A percentile compares a stretch with the other conserved stretches of the same genome.
phyloP scores from a whole-genome alignment of 306 rosid genomes.

The Mimosa bimucronata region DNA sequence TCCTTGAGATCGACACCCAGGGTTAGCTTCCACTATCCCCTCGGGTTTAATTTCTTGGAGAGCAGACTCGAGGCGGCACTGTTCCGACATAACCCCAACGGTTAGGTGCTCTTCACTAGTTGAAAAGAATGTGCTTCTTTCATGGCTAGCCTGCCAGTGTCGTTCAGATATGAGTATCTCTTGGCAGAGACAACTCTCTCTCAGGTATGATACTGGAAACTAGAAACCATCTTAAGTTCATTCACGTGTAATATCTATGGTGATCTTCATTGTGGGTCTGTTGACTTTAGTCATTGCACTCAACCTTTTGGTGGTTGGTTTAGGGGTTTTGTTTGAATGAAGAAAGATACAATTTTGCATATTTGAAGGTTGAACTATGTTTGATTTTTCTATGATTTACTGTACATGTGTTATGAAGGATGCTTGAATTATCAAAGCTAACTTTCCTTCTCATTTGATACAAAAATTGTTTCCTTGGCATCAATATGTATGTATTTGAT shows the following conservation, averaged over 20 bases:
- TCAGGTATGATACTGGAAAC: constrained; percentile 64
- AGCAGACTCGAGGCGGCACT: too few relatives aligned
- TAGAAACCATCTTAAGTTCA: not conserved
- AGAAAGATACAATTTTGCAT: not conserved
- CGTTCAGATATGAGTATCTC: constrained; percentile 94
- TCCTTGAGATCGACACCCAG: too few relatives aligned
- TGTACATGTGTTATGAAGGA: not conserved
- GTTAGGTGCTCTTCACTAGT: too few relatives aligned
- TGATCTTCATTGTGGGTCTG: not conserved
- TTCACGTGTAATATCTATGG: not conserved
- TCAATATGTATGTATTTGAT: too few relatives aligned
- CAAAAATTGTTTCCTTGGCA: not conserved
- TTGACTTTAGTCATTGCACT: too few relatives aligned
- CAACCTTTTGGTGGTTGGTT: constrained; percentile 3
- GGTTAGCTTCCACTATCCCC: too few relatives aligned
- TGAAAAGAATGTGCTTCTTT: constrained; percentile 98
- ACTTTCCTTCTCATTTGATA: not conserved
- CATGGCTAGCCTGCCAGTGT: constrained; percentile 94
- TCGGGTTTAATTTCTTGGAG: too few relatives aligned
- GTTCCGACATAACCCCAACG: too few relatives aligned
- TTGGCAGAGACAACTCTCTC: constrained; percentile 99
- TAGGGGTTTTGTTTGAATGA: not conserved
- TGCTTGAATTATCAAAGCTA: not conserved
- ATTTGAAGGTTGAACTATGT: not conserved
- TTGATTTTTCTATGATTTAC: not conserved